Conservation (phyloP, 2,329 filamentous ascomycete genomes). For the Penicillium sp. region DNA sequence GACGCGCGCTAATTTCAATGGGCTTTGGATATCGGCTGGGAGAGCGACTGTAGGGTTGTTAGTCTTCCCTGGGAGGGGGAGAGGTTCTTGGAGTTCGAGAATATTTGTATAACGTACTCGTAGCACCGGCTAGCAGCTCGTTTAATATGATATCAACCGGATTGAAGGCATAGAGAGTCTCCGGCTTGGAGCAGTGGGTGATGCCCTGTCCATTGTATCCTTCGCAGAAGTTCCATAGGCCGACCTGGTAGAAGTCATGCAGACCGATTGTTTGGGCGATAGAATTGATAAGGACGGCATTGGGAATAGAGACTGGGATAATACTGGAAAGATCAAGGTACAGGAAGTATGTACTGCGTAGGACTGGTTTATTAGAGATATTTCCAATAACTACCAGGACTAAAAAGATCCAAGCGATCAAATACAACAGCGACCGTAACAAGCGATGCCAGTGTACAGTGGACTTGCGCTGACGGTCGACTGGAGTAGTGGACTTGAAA, state of each 20-base stretch:
- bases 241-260: conserved; percentile 92
- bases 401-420: conserved; percentile 73
- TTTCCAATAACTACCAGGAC: conserved; percentile 79
- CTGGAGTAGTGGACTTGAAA: conserved; percentile 26
- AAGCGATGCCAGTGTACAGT: conserved; percentile 58
- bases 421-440: conserved; percentile 66
- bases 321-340: conserved; percentile 79
- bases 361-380: conserved; percentile 59
- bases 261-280: conserved; percentile 82
- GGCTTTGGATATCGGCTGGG: conserved; percentile 68
- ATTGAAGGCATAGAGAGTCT: conserved; percentile 83
- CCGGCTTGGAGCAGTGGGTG: conserved; percentile 69
- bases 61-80: not conserved
- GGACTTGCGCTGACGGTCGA: conserved; percentile 29
- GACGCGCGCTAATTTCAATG: conserved; percentile 70
- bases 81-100: not conserved
- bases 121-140: conserved; percentile 77
- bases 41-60: conserved; percentile 60
- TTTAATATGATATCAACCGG: conserved; percentile 76
- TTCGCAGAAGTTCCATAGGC: conserved; percentile 89
- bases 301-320: conserved; percentile 69
- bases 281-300: conserved; percentile 75
- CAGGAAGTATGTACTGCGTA: conserved; percentile 77
- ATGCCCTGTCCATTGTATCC: conserved; percentile 70
- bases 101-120: conserved; percentile 52